Base-by-base conservation (phyloP, 129 eudicot species). In the sunflower (Helianthus annuus) region DNA sequence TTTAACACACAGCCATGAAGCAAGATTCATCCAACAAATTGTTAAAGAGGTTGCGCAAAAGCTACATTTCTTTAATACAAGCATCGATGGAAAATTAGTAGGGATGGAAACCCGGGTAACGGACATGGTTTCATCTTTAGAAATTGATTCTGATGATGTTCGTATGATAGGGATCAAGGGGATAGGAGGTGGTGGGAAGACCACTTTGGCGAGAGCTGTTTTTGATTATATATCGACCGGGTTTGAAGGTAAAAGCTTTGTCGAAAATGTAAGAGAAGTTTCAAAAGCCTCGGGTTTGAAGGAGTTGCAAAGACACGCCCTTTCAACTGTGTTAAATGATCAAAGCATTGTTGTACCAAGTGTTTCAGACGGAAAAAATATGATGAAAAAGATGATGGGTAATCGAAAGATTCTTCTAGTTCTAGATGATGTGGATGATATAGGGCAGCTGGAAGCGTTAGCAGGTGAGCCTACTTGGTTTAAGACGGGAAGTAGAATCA, bases 171-270 rank as follows among this genome's bases (percentile, higher is more conserved):
- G 42, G 42, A 38, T 38, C 42, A 38, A 38, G 42, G 42, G 42
- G 6, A 38, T 38, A 4, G 42, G 42, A 38, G 42, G 42, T 4
- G 42, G 42, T 38, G 42, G 42, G 7, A 38, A 38, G 42, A 38
- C 42, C 6, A 38, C 42, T 38, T 38, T 38, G 42, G 42, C 42
- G 4, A 38, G 42, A 38, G 42, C 42, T 38, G 42, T 38, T 38
- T 38, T 38, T 38, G 42, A 38, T 38, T 4, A 4, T 38, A 38
- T 38, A 38, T 38, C 42, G 7, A 38, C 14, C 0, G 22, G 22
- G 22, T 70, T 70, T 24, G 75, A 70, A 11, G 65, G 65, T 6
- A 70, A 4, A 39, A 70, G 53, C 38, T 55, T 70, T 38, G 22
- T 70, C 10, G 65, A 55, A 0, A 70, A 70, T 70, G 64, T 70